Evolutionary conservation across 176 grass and related monocot genomes (phyloP).

Genomic region (Zea luxurians): DNA sequence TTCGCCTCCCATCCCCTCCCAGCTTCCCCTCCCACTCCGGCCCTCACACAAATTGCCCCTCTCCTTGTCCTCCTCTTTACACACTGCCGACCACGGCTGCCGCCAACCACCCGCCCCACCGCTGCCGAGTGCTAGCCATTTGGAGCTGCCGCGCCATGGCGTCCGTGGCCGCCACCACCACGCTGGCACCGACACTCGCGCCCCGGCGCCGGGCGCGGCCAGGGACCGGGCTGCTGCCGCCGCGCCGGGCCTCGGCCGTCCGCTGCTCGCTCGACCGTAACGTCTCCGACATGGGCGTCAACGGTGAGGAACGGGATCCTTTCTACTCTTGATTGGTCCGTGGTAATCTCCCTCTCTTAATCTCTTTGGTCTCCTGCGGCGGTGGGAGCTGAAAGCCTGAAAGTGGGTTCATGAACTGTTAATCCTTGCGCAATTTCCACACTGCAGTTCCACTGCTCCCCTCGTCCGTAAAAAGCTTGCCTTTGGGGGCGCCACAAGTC

Average conservation of each 20-base stretch:
- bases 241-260: neutral
- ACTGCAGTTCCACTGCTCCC: neutral
- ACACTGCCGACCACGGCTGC: neutral
- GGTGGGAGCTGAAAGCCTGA: neutral
- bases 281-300: constrained; percentile 82
- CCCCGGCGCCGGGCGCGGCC: neutral
- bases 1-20: neutral
- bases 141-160: constrained; percentile 30
- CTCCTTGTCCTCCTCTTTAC: no score
- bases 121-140: neutral
- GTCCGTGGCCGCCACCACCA: constrained; percentile 60
- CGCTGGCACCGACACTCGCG: constrained; percentile 29
- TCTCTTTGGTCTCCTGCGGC: neutral
- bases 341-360: neutral
- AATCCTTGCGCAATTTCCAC: neutral
- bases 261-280: constrained; percentile 78
- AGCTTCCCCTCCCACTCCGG: neutral
- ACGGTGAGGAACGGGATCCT: constrained; percentile 51
- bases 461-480: neutral
- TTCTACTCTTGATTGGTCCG: neutral
- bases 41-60: constrained; percentile 34
- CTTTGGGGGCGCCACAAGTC: neutral
- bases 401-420: neutral
- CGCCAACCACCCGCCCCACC: neutral
- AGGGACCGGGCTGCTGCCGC: neutral